These are phyloP conservation scores for Ramaria sp. DNA, from an alignment of 768 basidiomycete species.

Conservation along the genomic window DNA sequence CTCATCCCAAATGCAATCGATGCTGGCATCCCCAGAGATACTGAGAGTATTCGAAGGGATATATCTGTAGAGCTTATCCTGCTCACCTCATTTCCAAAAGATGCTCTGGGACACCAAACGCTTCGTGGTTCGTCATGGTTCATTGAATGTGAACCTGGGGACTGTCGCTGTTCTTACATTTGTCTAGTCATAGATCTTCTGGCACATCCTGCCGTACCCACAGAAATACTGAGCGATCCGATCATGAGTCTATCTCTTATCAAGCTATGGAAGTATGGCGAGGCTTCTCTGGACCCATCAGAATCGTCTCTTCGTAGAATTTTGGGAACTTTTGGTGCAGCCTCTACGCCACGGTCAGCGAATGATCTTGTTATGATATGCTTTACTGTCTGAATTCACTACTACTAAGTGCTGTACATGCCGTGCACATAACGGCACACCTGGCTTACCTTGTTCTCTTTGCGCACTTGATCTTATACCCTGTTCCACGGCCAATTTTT, in stretches of 20 bases:
- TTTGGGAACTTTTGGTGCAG: background rate
- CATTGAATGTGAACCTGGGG: no score
- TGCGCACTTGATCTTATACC: background rate
- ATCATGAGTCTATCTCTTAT: background rate
- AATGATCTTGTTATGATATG: background rate
- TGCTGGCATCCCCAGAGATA: background rate
- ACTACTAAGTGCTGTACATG: background rate
- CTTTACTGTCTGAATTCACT: background rate
- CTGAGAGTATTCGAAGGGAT: background rate
- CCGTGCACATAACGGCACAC: background rate
- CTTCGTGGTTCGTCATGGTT: background rate
- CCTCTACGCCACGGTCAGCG: slow-evolving; percentile 4
- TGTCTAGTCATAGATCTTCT: slow-evolving; percentile 6
- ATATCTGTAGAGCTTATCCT: background rate
- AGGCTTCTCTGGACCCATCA: background rate
- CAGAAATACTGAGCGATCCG: background rate
- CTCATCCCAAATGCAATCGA: background rate
- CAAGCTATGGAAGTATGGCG: background rate
- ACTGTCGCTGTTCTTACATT: no score
- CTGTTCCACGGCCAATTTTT: background rate
- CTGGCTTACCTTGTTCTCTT: background rate
- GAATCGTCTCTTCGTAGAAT: background rate
- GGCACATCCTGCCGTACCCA: background rate
- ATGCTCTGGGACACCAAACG: background rate
- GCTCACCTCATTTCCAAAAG: background rate